Evolutionary conservation across 208 protist genomes (phyloP), one percentile per base, ranked within the genome.

Genomic region (Trypanosoma avium): DNA sequence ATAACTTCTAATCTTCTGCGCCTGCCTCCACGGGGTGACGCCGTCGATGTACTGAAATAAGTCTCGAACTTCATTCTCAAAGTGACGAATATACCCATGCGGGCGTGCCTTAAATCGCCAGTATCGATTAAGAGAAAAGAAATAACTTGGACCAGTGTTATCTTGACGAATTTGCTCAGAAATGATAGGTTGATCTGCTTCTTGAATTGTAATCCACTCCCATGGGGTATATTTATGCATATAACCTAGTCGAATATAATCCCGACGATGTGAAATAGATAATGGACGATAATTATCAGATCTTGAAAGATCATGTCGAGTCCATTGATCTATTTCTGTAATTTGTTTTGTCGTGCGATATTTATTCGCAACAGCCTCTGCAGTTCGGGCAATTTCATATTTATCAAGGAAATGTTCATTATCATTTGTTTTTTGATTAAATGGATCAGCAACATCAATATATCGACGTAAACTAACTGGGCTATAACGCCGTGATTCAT

Each of bases 121-220:
- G 71, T 58, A 86, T 49, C 90, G 87, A 74, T 94, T 89, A 43
- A 90, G 76, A 24, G 81, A 86, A 69, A 90, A 90, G 84, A 86
- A 93, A 75, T 88, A 77, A 73, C 83, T 91, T 48, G 58, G 30
- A 24, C 87, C 87, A 30, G 87, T 48, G 72, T 96, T 78, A 61
- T 96, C 88, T 36, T 73, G 57, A 27, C 87, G 85, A 19, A 94
- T 84, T 54, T 88, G 90, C 32, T 94, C 88, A 7, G 80, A 57
- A 26, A 96, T 77, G 46, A 96, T 65, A 4, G 90, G 90, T 75
- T 96, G 90, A 66, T 96, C 90, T 10, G 74, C 88, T 63, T 94
- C 88, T 72, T 96, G 90, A 17, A 86, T 60, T n/a, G 78, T 73
- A 54, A 96, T 96, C 88, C 87, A 94, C 62, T 96, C 87, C 90